Base-by-base conservation (phyloP, 2,329 filamentous ascomycete species). In the Grosmannia huntii region DNA sequence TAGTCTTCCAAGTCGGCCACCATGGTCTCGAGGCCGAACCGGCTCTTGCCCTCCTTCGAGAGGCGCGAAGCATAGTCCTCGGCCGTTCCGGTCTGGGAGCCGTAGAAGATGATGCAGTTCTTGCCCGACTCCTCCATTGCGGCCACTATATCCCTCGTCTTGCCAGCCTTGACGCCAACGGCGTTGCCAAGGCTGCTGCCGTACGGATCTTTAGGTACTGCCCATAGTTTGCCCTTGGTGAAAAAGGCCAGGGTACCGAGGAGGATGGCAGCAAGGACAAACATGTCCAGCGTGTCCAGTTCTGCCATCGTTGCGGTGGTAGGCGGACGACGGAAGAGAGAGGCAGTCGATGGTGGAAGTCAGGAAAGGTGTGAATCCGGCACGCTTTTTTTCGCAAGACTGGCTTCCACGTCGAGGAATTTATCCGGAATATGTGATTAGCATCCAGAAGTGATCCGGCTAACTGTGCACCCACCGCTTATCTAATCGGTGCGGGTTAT, bases 51-150 rank as follows among this genome's bases (percentile, higher is more conserved):
- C 74, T 99, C 94, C 79, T 99, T 99, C 64, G 94, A 90, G 65
- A 99, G 77, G 66, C 95, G 84, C 14, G 92, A 95, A 64, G 94
- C 95, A 69, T 99, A 99, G 72, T 99, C 94, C 75, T 99, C 95
- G 55, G 94, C 94, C 48, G 94, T 99, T 67, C 94, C 94, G 23
- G 94, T 99, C 76, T 99, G 94, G 36, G 94, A 99, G 65, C 94
- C 94, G 71, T 96, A 99, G 78, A 99, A 96, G 67, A 99, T 87
- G 64, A 99, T 86, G 72, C 92, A 96, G 76, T 99, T 97, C 78
- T 97, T 99, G 72, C 85, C 86, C 12, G 84, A 85, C 76, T 97
- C 90, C 25, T 96, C 89, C 85, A 99, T 87, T 76, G 95, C 95
- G 79, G 97, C 89, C 61, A 96, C 70, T 63, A 99, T 91, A 72